Evolutionary conservation across 805 yeast genomes (phyloP).

Genomic region (Blastobotrys muscicola): DNA sequence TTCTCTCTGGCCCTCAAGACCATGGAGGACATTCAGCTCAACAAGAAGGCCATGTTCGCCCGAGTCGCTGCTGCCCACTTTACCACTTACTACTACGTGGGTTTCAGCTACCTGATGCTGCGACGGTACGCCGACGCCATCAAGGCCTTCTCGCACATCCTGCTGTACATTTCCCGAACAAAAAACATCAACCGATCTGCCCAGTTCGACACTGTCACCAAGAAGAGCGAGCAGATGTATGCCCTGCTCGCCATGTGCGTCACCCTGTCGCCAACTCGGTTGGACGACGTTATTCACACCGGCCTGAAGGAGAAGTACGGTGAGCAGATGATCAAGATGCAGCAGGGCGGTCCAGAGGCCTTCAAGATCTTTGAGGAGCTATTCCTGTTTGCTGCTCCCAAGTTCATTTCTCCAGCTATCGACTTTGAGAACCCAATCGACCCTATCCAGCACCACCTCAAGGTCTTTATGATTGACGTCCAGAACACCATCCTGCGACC

Average conservation of each 20-base stretch:
- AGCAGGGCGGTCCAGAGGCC: constrained; percentile 36
- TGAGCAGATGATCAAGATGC: constrained; percentile 35
- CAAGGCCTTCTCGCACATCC: constrained; percentile 39
- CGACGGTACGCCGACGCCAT: constrained; percentile 43
- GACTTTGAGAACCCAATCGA: constrained; percentile 29
- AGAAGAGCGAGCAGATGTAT: constrained; percentile 43
- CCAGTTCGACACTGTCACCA: constrained; percentile 38
- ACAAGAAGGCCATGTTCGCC: constrained; percentile 39
- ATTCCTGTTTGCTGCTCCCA: constrained; percentile 40
- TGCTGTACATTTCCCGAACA: constrained; percentile 38
- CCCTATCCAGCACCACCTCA: constrained; percentile 36
- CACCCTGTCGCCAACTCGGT: constrained; percentile 38
- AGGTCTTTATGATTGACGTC: constrained; percentile 36
- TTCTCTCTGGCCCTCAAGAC: constrained; percentile 41
- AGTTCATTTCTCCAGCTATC: constrained; percentile 36
- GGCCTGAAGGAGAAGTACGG: constrained; percentile 40
- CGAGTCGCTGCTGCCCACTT: constrained; percentile 42
- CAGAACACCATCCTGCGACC: constrained; percentile 31
- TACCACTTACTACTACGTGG: constrained; percentile 43
- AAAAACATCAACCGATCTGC: constrained; percentile 35
- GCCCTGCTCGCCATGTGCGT: constrained; percentile 39
- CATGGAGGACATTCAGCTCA: constrained; percentile 38
- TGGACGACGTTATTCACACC: constrained; percentile 37
- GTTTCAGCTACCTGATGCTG: constrained; percentile 42
- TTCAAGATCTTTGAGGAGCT: constrained; percentile 37